Percentiles rank a stretch among this genome's conserved stretches.
phyloP scores from a whole-genome alignment of 2,329 filamentous ascomycete species.

The Calonectria hawksworthii region DNA sequence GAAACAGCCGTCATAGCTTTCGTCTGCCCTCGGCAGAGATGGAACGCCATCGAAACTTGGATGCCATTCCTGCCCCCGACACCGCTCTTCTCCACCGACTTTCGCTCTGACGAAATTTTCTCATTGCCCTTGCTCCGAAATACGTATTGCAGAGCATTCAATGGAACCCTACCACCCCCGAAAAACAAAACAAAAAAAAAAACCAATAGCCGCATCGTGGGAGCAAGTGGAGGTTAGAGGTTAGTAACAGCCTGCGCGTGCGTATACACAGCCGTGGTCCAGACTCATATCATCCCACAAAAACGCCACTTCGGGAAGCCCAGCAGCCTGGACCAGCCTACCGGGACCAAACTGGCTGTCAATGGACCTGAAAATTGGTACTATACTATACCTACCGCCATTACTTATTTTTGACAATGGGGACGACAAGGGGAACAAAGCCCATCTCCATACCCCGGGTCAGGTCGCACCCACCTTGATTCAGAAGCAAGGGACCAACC shows the following conservation, averaged over 20 bases:
- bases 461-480: not conserved
- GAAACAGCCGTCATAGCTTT: conserved; percentile 6
- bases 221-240: conserved; percentile 15
- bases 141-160: not conserved
- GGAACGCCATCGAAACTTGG: not conserved
- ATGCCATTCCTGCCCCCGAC: not conserved
- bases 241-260: conserved; percentile 39
- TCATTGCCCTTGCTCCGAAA: not conserved
- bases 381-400: not conserved
- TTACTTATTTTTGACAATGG: not conserved
- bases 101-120: conserved; percentile 7
- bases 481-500: not conserved
- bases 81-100: conserved; percentile 8
- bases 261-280: conserved; percentile 35
- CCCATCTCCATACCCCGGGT: not conserved
- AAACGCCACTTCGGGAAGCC: conserved; percentile 25
- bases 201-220: not conserved
- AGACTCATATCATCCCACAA: conserved; percentile 27
- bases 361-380: not conserved
- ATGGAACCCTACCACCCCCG: not conserved
- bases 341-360: not conserved
- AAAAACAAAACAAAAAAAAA: not conserved
- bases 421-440: not conserved
- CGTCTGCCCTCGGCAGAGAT: not conserved
- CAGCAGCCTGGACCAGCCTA: conserved; percentile 4